Base-by-base conservation (phyloP, 106 monocot species). In the Xerophyta viscosa region DNA sequence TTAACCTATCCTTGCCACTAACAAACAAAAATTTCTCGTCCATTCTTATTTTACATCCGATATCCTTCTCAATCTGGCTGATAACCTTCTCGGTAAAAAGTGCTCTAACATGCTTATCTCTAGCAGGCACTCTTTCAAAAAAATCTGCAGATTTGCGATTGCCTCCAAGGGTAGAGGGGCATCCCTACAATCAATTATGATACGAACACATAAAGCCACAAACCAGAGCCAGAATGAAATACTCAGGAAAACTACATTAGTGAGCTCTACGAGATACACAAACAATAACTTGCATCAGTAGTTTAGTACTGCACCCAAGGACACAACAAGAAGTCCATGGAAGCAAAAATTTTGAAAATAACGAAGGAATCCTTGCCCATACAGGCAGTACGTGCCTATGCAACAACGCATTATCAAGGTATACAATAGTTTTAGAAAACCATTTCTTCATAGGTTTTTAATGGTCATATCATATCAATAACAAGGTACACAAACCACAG, bases 11-110 rank as follows among this genome's bases (percentile, higher is more conserved):
- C 54, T 86, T 98, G 24, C 82, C 88, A 63, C 89, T 90, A 24
- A 98, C 86, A 51, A 98, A 44, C 27, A 98, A 47, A 66, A 98
- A 98, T 29, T 98, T 98, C 59, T 98, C 89, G 44, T 98, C 85
- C 98, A 98, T 79, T 69, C 59, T 90, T 52, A 98, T 68, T 58
- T 86, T 98, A 61, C 98, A 98, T 15, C 90, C 89, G 31, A 77
- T 51, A 58, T 90, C 98, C 62, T 80, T 98, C 50, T 86, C 98
- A 46, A 98, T 82, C 52, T 73, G 75, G 26, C 53, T 57, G 20
- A 98, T 90, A 29, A 82, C 79, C 56, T 79, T 86, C 31, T 71
- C 79, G 19, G 90, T 60, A 66, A 98, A 98, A 42, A 86, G 76
- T 28, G 76, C 71, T 42, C 89, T 89, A 17, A 98, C 76, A 56